Evolutionary conservation across 2,329 filamentous ascomycete genomes (phyloP).

Genomic region (Ascochyta pisi): DNA sequence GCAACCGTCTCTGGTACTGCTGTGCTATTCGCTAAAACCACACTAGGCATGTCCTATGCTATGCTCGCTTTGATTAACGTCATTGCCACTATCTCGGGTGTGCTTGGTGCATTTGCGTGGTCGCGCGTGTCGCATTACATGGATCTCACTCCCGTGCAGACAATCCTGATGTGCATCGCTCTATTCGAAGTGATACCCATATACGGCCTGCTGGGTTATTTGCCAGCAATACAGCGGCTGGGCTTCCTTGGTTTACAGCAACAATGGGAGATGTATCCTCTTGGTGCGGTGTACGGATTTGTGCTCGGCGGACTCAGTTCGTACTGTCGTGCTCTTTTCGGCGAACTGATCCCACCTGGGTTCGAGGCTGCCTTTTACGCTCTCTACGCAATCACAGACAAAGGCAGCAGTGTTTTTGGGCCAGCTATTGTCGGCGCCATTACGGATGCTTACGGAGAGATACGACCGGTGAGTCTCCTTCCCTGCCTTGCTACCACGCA

Average conservation of each 20-base stretch:
- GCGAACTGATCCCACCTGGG: constrained; percentile 90
- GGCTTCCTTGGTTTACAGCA: constrained; percentile 88
- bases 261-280: constrained; percentile 94
- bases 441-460: constrained; percentile 70
- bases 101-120: constrained; percentile 91
- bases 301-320: constrained; percentile 91
- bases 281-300: constrained; percentile 89
- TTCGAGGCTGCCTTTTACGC: constrained; percentile 97
- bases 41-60: constrained; percentile 86
- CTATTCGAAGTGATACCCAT: constrained; percentile 92
- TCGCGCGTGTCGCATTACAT: constrained; percentile 75
- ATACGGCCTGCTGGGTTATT: constrained; percentile 87
- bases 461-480: constrained; percentile 51
- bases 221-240: constrained; percentile 76
- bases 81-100: constrained; percentile 82
- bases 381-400: constrained; percentile 96
- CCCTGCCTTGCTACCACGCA: background rate
- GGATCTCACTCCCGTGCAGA: constrained; percentile 78
- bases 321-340: constrained; percentile 91
- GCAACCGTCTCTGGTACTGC: constrained; percentile 95
- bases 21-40: constrained; percentile 93
- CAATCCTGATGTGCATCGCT: constrained; percentile 88
- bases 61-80: constrained; percentile 92
- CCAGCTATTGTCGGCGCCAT: constrained; percentile 93
- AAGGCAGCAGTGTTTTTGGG: constrained; percentile 91